Conservation (phyloP, 2,329 filamentous ascomycete genomes). For the Onygenales sp. region DNA sequence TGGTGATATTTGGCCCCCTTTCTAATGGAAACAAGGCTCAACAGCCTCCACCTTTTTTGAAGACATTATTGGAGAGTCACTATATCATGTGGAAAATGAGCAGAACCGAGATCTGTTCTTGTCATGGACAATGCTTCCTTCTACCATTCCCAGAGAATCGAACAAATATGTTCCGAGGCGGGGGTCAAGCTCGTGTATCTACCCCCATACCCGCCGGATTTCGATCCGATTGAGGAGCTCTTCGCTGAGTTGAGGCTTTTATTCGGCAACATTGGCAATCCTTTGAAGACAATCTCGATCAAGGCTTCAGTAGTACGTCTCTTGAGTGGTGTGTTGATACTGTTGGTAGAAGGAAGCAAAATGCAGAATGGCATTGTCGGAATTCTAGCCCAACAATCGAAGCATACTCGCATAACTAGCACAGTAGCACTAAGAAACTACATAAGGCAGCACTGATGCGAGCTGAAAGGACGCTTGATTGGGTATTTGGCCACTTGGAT, state of each 20-base stretch:
- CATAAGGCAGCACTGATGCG: too few species aligned
- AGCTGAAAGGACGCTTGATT: too few species aligned
- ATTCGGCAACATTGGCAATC: conserved; percentile 21
- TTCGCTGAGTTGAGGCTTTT: conserved; percentile 26
- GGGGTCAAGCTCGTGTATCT: conserved; percentile 15
- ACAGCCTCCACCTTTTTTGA: conserved; percentile 16
- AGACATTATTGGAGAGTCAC: conserved; percentile 22
- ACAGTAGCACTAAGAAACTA: too few species aligned
- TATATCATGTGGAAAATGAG: conserved; percentile 17
- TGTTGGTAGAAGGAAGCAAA: neutral
- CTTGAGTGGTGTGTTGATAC: conserved; percentile 16
- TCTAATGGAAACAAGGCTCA: too few species aligned
- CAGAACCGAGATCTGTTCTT: conserved; percentile 23
- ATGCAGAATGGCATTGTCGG: too few species aligned
- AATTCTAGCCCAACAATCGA: too few species aligned
- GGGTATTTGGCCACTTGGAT: too few species aligned
- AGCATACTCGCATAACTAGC: too few species aligned
- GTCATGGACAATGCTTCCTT: conserved; percentile 17
- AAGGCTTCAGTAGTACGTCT: conserved; percentile 12
- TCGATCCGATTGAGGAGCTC: conserved; percentile 29
- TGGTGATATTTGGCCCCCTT: too few species aligned
- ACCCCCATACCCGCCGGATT: conserved; percentile 26
- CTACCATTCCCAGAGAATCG: conserved; percentile 5
- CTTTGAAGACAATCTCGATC: conserved; percentile 10
- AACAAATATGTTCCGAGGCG: conserved; percentile 7